Evolutionary conservation across 208 protist genomes (phyloP).

Genomic region (Trypanosoma mega): DNA sequence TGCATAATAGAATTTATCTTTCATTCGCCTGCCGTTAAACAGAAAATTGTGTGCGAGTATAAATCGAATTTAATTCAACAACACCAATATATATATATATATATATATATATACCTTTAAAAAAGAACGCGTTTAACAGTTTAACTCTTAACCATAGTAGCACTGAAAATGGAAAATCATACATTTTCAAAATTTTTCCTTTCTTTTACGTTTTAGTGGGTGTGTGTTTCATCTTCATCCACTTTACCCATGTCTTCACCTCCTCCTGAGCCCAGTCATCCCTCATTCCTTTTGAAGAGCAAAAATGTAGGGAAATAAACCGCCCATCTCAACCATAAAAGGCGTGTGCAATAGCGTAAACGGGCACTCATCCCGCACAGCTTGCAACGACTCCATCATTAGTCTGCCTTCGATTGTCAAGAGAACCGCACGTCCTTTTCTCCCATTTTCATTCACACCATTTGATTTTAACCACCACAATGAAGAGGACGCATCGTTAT

Average conservation of each 20-base stretch:
- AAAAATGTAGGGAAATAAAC: slow-evolving; percentile 58
- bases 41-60: too few relatives aligned
- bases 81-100: slow-evolving; percentile 1
- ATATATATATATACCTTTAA: slow-evolving; percentile 18
- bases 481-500: background rate
- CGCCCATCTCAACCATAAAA: slow-evolving; percentile 46
- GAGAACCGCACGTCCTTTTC: slow-evolving; percentile 45
- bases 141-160: too few relatives aligned
- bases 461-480: slow-evolving; percentile 1
- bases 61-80: background rate
- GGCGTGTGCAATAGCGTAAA: slow-evolving; percentile 34
- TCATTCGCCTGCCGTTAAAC: too few relatives aligned
- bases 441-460: background rate
- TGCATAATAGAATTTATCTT: too few relatives aligned
- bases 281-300: slow-evolving; percentile 34
- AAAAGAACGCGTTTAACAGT: too few relatives aligned
- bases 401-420: slow-evolving; percentile 53
- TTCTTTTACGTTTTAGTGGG: too few relatives aligned
- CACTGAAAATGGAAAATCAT: too few relatives aligned
- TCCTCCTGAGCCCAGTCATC: too few relatives aligned
- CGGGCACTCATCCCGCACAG: slow-evolving; percentile 20
- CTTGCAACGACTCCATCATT: slow-evolving; percentile 32
- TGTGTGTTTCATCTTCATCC: too few relatives aligned
- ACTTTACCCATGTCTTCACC: too few relatives aligned
- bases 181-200: too few relatives aligned